A percentile compares a stretch with the other conserved stretches of the same genome.
These are phyloP conservation scores for Talinum fruticosum DNA, from an alignment of 148 eudicot genomes.

Conservation along the genomic window DNA sequence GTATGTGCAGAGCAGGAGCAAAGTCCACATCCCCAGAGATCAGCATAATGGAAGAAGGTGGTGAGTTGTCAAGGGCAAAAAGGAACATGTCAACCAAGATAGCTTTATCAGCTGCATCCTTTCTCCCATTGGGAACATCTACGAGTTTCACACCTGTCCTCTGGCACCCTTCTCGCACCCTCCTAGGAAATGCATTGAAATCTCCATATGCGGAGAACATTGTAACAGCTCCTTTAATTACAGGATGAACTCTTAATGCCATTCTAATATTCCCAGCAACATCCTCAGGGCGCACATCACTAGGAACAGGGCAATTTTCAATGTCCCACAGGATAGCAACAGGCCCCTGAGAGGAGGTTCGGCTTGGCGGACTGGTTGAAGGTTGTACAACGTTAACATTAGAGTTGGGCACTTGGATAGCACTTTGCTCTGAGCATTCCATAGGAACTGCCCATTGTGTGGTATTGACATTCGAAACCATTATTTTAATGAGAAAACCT, in stretches of 20 bases:
- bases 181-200: slow-evolving; percentile 85
- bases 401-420: slow-evolving; percentile 25
- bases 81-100: slow-evolving; percentile 97
- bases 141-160: slow-evolving; percentile 92
- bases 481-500: slow-evolving; percentile 14
- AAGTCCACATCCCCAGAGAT: slow-evolving; percentile 98
- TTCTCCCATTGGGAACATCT: slow-evolving; percentile 95
- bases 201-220: slow-evolving; percentile 91
- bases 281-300: slow-evolving; percentile 89
- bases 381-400: slow-evolving; percentile 31
- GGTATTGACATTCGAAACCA: slow-evolving; percentile 43
- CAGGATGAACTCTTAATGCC: slow-evolving; percentile 86
- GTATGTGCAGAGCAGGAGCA: slow-evolving; percentile 91
- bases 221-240: slow-evolving; percentile 76
- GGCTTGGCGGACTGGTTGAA: slow-evolving; percentile 31
- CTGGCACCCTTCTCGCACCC: slow-evolving; percentile 95
- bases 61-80: slow-evolving; percentile 91
- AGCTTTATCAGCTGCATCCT: slow-evolving; percentile 98
- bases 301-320: slow-evolving; percentile 95
- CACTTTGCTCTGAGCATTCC: slow-evolving; percentile 38
- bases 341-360: slow-evolving; percentile 44
- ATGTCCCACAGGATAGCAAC: slow-evolving; percentile 98
- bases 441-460: slow-evolving; percentile 32
- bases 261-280: slow-evolving; percentile 88
- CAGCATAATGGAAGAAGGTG: slow-evolving; percentile 89